Conservation (phyloP, 75 land plant species). For the Selaginella tamariscina region DNA sequence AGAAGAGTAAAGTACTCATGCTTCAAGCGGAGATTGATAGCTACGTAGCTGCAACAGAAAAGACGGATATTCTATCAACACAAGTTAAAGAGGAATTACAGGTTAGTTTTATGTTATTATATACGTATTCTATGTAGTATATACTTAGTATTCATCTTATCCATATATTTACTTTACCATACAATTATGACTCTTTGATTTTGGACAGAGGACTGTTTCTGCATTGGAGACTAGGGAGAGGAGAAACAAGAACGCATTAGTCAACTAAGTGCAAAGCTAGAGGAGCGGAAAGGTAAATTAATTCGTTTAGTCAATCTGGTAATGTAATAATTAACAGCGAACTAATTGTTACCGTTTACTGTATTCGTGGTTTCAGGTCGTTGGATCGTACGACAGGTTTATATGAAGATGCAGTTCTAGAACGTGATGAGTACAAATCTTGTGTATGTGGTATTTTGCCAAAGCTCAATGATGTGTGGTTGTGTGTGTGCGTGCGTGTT, state of each 20-base stretch:
- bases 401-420: constrained; percentile 2
- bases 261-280: constrained; percentile 12
- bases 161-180: too few relatives aligned
- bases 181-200: too few relatives aligned
- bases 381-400: constrained; percentile 15
- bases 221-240: constrained; percentile 12
- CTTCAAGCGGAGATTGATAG: not conserved
- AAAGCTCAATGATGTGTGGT: too few relatives aligned
- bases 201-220: not conserved
- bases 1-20: not conserved
- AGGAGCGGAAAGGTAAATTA: constrained; percentile 18
- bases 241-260: constrained; percentile 13
- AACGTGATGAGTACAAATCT: constrained; percentile 17
- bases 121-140: too few relatives aligned
- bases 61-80: not conserved
- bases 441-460: constrained; percentile 11
- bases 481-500: too few relatives aligned
- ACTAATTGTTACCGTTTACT: not conserved
- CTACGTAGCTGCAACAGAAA: not conserved
- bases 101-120: not conserved
- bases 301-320: not conserved
- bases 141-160: not conserved
- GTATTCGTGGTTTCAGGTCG: constrained; percentile 5
- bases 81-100: not conserved
- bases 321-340: too few relatives aligned